These are phyloP conservation scores for peach (Prunus persica) DNA, from an alignment of 306 rosid genomes.

Conservation along the genomic window Prunus_persica_NCBIv2 NC_034015.1:3742001-3742500, in stretches of 20 bases:
- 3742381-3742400: neutral
- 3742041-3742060: neutral
- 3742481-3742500: neutral
- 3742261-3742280: neutral
- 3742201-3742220: neutral
- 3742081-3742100: neutral
- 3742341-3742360: neutral
- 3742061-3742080: neutral
- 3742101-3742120: neutral
- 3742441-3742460: neutral
- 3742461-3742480: neutral
- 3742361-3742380: neutral
- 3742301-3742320: neutral
- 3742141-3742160: neutral
- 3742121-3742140: neutral
- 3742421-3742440: neutral
- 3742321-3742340: neutral
- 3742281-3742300: neutral
- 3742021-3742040: neutral
- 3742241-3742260: neutral
- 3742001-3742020: neutral
- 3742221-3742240: neutral
- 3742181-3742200: neutral
- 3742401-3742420: neutral
- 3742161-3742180: neutral